A percentile compares a stretch with the other conserved stretches of the same genome.
Conservation (phyloP, 1,139 yeast genomes). For the Hanseniaspora uvarum region DNA sequence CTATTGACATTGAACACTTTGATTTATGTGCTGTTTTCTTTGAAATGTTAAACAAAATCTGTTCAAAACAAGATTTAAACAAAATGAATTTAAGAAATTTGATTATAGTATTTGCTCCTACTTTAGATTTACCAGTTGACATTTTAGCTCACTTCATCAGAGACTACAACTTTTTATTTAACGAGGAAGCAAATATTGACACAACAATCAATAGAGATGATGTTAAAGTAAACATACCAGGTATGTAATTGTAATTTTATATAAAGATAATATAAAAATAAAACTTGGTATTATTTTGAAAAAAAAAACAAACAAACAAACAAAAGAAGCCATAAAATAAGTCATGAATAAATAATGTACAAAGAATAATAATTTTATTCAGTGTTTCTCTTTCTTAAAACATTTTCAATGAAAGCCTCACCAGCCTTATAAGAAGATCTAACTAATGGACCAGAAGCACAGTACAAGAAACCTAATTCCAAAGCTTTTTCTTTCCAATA, state of each 20-base stretch:
- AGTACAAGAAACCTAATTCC: slow-evolving; percentile 84
- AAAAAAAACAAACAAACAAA: not conserved
- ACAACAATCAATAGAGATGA: slow-evolving; percentile 28
- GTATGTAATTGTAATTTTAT: slow-evolving; percentile 2
- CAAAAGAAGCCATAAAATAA: not conserved
- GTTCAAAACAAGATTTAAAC: slow-evolving; percentile 53
- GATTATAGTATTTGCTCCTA: slow-evolving; percentile 79
- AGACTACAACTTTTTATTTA: slow-evolving; percentile 58
- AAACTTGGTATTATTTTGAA: not conserved
- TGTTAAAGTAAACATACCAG: slow-evolving; percentile 33
- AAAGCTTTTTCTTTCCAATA: slow-evolving; percentile 78
- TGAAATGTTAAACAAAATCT: slow-evolving; percentile 54
- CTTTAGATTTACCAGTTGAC: slow-evolving; percentile 60
- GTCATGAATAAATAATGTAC: not conserved
- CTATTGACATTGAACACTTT: slow-evolving; percentile 43
- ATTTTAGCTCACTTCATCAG: slow-evolving; percentile 53
- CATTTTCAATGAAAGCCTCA: slow-evolving; percentile 92
- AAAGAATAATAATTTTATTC: not conserved
- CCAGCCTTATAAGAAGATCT: slow-evolving; percentile 97
- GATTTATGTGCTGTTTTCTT: slow-evolving; percentile 58
- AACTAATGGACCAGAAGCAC: slow-evolving; percentile 95
- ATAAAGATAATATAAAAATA: not conserved
- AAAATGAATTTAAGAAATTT: slow-evolving; percentile 75
- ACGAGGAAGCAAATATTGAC: slow-evolving; percentile 38
- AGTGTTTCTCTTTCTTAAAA: slow-evolving; percentile 58